phyloP scores from a whole-genome alignment of 1,139 yeast species.

The Yamadazyma atmosphaerica region DNA sequence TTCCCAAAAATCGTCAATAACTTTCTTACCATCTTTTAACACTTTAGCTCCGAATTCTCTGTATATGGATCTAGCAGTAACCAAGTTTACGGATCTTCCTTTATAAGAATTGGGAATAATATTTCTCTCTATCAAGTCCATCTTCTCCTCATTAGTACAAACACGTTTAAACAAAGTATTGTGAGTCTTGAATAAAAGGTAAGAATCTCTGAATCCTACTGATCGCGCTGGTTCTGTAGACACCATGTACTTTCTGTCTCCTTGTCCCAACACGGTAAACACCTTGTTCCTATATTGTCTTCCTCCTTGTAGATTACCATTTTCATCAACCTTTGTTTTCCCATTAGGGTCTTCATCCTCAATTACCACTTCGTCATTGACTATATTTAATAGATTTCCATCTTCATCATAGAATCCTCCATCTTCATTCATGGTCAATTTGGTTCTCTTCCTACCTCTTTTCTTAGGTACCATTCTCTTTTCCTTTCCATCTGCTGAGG shows the following conservation, averaged over 20 bases:
- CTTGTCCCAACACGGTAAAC: conserved; percentile 74
- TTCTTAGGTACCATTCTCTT: conserved; percentile 31
- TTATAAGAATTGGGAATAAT: conserved; percentile 88
- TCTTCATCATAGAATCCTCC: conserved; percentile 48
- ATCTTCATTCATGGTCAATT: conserved; percentile 36
- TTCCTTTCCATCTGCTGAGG: conserved; percentile 15
- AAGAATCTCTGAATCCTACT: conserved; percentile 93
- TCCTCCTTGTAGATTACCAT: conserved; percentile 74
- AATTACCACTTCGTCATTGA: conserved; percentile 80
- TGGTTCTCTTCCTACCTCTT: conserved; percentile 49
- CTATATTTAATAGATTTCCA: conserved; percentile 53
- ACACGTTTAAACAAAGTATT: conserved; percentile 69
- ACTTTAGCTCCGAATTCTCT: conserved; percentile 92
- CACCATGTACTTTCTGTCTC: conserved; percentile 77
- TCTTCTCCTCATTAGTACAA: conserved; percentile 75
- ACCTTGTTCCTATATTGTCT: conserved; percentile 79
- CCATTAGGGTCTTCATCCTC: conserved; percentile 78
- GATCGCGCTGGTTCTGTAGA: conserved; percentile 96
- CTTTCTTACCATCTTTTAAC: conserved; percentile 75
- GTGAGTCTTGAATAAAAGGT: conserved; percentile 86
- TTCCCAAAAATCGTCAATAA: conserved; percentile 89
- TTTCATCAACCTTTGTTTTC: conserved; percentile 64
- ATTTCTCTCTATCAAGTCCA: conserved; percentile 77
- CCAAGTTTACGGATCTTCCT: conserved; percentile 85
- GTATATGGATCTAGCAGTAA: conserved; percentile 86